Evolutionary conservation across 202 grass and related monocot genomes (phyloP), one percentile per base, ranked within the genome.

Genomic region (Saccharum hybrid): DNA sequence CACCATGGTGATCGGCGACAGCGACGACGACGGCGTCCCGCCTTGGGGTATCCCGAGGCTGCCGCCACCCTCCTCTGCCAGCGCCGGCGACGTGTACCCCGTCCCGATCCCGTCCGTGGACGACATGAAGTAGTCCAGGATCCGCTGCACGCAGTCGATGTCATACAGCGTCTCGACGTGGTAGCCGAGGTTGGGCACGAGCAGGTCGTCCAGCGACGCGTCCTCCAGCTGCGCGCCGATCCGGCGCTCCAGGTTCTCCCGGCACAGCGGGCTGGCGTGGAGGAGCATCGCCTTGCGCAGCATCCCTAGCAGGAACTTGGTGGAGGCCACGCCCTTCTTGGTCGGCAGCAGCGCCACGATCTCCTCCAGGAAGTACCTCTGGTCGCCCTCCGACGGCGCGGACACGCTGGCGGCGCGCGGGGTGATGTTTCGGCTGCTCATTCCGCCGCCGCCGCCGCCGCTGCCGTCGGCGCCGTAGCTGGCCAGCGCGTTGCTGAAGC

Each of bases 301-400:
- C 91, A 98, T 88, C 52, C 87, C 79, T 2, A 98, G 83, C 15
- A 98, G 83, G 67, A 93, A 94, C 66, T 86, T 95, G 16, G 91
- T 95, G 46, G 91, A 86, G 4, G 90, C 85, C 22, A 93, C 90
- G 48, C 89, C 92, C 84, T 95, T 95, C 68, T 90, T 87, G 16
- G 85, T 38, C 6, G 96, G 96, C 49, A 95, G 84, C 70, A 98
- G 88, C 42, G 86, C 85, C 57, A 93, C 89, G 65, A 93, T 98
- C 91, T 98, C 96, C 88, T 98, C 96, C 66, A 98, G 78, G 73
- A 98, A 93, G 76, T 91, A 80, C 78, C 85, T 91, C 85, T 95
- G 88, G 83, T 98, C 92, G 43, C 83, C 83, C 48, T 91, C 87
- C 2, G 88, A 98, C 28, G 86, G 75, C 48, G 89, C 72, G 1